phyloP scores from a whole-genome alignment of 805 yeast genomes.

The Kodamaea kakaduensis region DNA sequence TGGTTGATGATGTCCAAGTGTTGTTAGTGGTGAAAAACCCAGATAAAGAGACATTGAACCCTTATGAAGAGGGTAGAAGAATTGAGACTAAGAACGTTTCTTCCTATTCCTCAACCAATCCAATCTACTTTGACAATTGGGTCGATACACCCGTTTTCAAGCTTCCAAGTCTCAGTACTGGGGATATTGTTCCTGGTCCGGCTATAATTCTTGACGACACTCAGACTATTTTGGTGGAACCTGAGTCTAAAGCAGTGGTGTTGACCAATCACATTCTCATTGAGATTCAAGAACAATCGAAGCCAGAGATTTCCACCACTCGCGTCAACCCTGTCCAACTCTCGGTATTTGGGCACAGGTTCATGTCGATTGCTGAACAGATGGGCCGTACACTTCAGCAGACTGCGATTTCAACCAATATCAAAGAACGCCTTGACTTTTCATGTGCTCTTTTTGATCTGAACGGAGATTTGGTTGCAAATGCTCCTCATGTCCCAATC shows the following conservation, averaged over 20 bases:
- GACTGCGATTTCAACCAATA: conserved; percentile 43
- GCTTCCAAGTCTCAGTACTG: conserved; percentile 21
- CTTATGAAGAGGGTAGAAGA: conserved; percentile 16
- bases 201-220: conserved; percentile 33
- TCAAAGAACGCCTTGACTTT: conserved; percentile 43
- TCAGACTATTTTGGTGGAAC: conserved; percentile 30
- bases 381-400: conserved; percentile 45
- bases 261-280: conserved; percentile 24
- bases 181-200: conserved; percentile 24
- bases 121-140: conserved; percentile 56
- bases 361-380: conserved; percentile 64
- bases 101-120: conserved; percentile 5
- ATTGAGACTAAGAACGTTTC: neutral
- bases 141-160: conserved; percentile 35
- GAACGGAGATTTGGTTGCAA: conserved; percentile 42
- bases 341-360: conserved; percentile 40
- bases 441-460: conserved; percentile 43
- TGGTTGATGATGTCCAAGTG: conserved; percentile 38
- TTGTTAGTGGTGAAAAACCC: conserved; percentile 17
- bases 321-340: conserved; percentile 36
- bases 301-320: conserved; percentile 21
- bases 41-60: conserved; percentile 14
- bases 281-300: conserved; percentile 18
- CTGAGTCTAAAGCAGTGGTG: conserved; percentile 27
- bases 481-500: conserved; percentile 45